A percentile compares a stretch with the other conserved stretches of the same genome.
These are phyloP conservation scores for Heliamphora pulchella DNA, from an alignment of 179 eudicot species.

Conservation along the genomic window DNA sequence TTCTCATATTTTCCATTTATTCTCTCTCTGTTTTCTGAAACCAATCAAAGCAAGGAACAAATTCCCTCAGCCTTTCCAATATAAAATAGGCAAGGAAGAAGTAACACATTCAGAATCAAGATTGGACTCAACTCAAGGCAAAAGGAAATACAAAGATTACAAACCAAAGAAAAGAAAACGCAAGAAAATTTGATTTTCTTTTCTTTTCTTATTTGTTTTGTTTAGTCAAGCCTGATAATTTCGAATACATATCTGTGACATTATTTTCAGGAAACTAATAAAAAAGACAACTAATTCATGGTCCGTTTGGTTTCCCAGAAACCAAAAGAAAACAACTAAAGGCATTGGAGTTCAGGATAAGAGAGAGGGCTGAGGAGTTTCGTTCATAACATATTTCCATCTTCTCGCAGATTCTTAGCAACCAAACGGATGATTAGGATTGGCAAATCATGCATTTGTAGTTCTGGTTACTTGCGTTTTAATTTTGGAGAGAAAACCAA, in stretches of 20 bases:
- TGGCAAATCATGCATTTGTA: neutral
- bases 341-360: neutral
- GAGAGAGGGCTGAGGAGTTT: neutral
- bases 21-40: neutral
- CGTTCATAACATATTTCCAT: neutral
- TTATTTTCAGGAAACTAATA: neutral
- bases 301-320: slow-evolving; percentile 7
- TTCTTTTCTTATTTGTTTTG: neutral
- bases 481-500: neutral
- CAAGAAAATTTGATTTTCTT: neutral
- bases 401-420: neutral
- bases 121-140: neutral
- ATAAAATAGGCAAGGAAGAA: neutral
- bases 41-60: neutral
- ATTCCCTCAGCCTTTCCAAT: neutral
- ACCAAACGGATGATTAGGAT: neutral
- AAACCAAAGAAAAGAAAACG: neutral
- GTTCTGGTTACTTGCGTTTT: no score
- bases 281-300: neutral
- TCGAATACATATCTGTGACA: neutral
- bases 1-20: neutral
- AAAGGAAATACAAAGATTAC: neutral
- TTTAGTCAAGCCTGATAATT: neutral
- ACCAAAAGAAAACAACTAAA: neutral
- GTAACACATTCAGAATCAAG: neutral